phyloP scores from a whole-genome alignment of 805 yeast species.

The Priceomyces haplophilus region DNA sequence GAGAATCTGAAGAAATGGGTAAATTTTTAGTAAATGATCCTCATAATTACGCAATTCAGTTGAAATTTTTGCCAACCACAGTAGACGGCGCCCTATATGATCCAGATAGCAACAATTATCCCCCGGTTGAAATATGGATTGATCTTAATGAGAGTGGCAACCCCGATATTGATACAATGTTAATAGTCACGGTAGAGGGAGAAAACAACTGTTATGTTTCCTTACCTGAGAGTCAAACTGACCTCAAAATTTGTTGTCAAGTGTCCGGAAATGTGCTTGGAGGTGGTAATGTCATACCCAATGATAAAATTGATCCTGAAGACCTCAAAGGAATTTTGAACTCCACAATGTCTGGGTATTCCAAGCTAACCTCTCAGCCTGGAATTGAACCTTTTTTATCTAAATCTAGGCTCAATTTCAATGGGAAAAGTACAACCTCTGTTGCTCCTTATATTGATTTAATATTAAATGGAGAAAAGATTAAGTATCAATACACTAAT shows the following conservation, averaged over 20 bases:
- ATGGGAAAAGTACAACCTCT: slow-evolving; percentile 30
- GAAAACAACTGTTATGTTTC: slow-evolving; percentile 44
- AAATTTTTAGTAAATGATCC: slow-evolving; percentile 24
- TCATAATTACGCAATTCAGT: slow-evolving; percentile 38
- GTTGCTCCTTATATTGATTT: slow-evolving; percentile 41
- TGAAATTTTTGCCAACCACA: slow-evolving; percentile 47
- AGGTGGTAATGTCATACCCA: slow-evolving; percentile 4
- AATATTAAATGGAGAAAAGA: slow-evolving; percentile 32
- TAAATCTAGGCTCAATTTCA: slow-evolving; percentile 37
- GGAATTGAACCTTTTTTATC: slow-evolving; percentile 41
- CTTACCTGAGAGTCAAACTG: slow-evolving; percentile 40
- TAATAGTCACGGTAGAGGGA: slow-evolving; percentile 42
- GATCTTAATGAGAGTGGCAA: slow-evolving; percentile 35
- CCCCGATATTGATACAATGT: slow-evolving; percentile 38
- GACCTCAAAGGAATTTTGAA: slow-evolving; percentile 11
- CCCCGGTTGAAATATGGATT: slow-evolving; percentile 58
- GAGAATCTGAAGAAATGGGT: slow-evolving; percentile 18
- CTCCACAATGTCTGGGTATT: slow-evolving; percentile 24
- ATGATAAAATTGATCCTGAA: slow-evolving; percentile 1
- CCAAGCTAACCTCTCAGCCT: slow-evolving; percentile 35
- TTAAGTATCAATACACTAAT: slow-evolving; percentile 44
- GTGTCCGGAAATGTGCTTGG: slow-evolving; percentile 32
- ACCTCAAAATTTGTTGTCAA: slow-evolving; percentile 44
- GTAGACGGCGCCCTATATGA: slow-evolving; percentile 17
- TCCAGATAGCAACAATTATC: slow-evolving; percentile 30